A percentile compares a stretch with the other conserved stretches of the same genome.
Evolutionary conservation across 345 rosid species (phyloP).

Genomic region (Eucalyptus viminalis): DNA sequence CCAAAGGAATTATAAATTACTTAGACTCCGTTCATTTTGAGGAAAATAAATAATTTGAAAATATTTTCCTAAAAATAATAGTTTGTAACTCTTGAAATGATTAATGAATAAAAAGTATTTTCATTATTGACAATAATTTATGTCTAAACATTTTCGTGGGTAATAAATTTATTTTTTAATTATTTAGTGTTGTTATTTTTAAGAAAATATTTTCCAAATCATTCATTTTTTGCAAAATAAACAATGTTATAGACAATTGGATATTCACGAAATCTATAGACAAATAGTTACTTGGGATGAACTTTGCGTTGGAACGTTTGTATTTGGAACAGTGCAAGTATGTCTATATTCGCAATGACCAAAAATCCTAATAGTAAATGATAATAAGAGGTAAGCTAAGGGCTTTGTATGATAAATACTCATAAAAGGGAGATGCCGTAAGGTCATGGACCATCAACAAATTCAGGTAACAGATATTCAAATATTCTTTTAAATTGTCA

Average conservation of each 20-base stretch:
- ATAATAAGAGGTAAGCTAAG: background rate
- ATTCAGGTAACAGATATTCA: background rate
- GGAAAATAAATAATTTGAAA: background rate
- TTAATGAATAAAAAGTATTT: background rate
- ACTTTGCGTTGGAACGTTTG: background rate
- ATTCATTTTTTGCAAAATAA: background rate
- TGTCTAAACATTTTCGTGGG: fast-evolving
- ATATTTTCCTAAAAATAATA: background rate
- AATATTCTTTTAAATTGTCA: background rate
- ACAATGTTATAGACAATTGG: background rate
- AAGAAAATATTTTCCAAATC: background rate
- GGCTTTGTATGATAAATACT: background rate
- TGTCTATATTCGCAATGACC: background rate
- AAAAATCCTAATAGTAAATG: background rate
- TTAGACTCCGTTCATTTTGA: background rate
- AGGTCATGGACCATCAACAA: background rate
- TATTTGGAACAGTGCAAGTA: background rate
- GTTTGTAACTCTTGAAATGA: background rate
- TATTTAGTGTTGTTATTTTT: background rate
- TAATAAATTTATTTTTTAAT: background rate
- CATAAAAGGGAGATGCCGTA: background rate
- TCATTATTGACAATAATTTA: background rate
- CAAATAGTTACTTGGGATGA: background rate
- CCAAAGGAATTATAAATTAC: background rate
- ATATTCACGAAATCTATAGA: background rate